Percentiles rank a stretch among this genome's conserved stretches.
Conservation (phyloP, 75 land plant species). For the Picea glauca region DNA sequence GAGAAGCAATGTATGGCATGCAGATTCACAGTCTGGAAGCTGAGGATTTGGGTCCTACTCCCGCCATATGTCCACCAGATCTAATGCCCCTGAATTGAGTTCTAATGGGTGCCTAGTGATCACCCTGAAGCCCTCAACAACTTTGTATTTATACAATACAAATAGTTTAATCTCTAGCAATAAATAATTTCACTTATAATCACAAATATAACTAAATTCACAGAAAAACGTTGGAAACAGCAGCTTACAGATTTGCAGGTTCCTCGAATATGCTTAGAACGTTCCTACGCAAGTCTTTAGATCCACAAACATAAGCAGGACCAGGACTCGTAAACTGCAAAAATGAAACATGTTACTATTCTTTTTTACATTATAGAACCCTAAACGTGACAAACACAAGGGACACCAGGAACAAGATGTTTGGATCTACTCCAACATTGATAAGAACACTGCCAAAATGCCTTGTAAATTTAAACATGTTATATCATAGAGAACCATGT, state of each 20-base stretch:
- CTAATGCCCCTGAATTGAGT: too few species aligned
- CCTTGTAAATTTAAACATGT: neutral
- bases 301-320: conserved; percentile 15
- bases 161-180: neutral
- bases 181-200: neutral
- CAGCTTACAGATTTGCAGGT: conserved; percentile 36
- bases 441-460: neutral
- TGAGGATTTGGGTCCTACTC: too few species aligned
- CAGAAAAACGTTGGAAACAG: neutral
- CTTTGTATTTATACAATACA: neutral
- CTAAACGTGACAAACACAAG: neutral
- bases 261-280: conserved; percentile 50
- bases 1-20: conserved; percentile 32
- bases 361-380: too few species aligned
- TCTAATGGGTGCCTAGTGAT: too few species aligned
- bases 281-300: conserved; percentile 28
- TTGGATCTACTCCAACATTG: neutral
- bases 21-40: conserved; percentile 14
- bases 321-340: conserved; percentile 26
- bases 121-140: neutral
- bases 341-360: too few species aligned
- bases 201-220: neutral
- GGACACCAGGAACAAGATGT: neutral
- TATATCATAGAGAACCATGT: neutral
- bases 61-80: too few species aligned